Evolutionary conservation across 179 eudicot genomes (phyloP), one percentile per base, ranked within the genome.

Genomic region (Gypsophila paniculata): DNA sequence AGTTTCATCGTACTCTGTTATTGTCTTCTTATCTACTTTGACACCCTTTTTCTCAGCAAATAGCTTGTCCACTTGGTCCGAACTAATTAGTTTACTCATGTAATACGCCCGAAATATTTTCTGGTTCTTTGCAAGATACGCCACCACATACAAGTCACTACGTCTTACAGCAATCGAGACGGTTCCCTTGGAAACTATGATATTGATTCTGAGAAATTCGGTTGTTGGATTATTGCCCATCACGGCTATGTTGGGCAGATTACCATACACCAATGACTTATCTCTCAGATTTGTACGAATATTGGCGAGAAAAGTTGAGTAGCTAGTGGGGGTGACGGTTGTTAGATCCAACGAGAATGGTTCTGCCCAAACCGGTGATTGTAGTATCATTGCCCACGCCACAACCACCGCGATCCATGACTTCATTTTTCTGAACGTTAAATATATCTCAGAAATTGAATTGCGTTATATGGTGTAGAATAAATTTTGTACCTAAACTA

Each of bases 31-130:
- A 46, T 66, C 23, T 5, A 8, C 55, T 29, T 29, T 29, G 9
- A 11, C n/a, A 46, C 55, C 70, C 25, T 46, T 66, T 5, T 54
- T 55, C 70, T 66, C 70, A 3, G 54, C 34, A n/a, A 66, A 66
- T 2, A 66, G 19, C 14, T 9, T 59, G 34, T 59, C 62, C 2
- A 23, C 12, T 25, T 59, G 34, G 23, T 14, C 62, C 17, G 62
- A 59, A 59, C 15, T 59, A 10, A 59, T 25, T 59, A 2, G 34
- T 15, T 15, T 34, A 25, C 14, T 6, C 3, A 59, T 9, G 62
- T 59, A 59, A 12, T 59, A 59, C 25, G 62, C 62, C 17, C 62
- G 62, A 59, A 23, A 23, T 23, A 7, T 25, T 10, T 1, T 6
- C 23, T 25, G 23, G 5, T 59, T 34, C 4, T 10, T 59, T 23